phyloP scores from a whole-genome alignment of 768 basidiomycete genomes.

The Phallus indusiatus region DNA sequence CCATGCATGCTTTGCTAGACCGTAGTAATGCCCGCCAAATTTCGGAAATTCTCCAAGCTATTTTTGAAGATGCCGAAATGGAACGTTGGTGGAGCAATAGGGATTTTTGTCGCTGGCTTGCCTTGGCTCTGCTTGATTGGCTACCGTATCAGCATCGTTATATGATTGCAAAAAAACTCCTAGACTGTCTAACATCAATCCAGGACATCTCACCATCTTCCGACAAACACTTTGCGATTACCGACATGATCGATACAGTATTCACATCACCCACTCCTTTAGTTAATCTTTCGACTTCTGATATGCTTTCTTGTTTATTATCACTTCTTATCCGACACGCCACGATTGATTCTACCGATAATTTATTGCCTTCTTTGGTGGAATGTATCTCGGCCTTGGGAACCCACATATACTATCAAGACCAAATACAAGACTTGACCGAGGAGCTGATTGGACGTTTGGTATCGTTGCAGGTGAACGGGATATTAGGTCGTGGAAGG shows the following conservation, averaged over 20 bases:
- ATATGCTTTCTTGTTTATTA: conserved; percentile 73
- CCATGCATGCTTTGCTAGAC: conserved; percentile 58
- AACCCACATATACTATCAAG: conserved; percentile 89
- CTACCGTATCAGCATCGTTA: conserved; percentile 91
- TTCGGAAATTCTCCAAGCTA: conserved; percentile 59
- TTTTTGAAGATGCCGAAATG: conserved; percentile 58
- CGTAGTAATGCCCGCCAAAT: conserved; percentile 75
- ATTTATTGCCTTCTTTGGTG: conserved; percentile 57
- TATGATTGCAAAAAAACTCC: conserved; percentile 74
- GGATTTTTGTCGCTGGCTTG: conserved; percentile 76
- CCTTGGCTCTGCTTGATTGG: conserved; percentile 73
- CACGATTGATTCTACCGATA: conserved; percentile 50
- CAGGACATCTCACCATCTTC: conserved; percentile 43
- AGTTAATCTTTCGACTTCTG: conserved; percentile 85
- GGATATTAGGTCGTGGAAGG: conserved; percentile 30
- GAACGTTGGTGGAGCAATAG: conserved; percentile 54
- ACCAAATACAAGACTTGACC: conserved; percentile 89
- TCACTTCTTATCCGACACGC: conserved; percentile 64
- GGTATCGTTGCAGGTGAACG: conserved; percentile 58
- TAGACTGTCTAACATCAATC: conserved; percentile 62
- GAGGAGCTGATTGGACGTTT: conserved; percentile 75
- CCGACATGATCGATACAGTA: conserved; percentile 73
- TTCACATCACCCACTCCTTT: conserved; percentile 76
- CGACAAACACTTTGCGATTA: conserved; percentile 48
- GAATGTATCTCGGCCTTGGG: conserved; percentile 77